Evolutionary conservation across 495 filamentous ascomycete genomes (phyloP).

Genomic region (Lepidopterella palustris): DNA sequence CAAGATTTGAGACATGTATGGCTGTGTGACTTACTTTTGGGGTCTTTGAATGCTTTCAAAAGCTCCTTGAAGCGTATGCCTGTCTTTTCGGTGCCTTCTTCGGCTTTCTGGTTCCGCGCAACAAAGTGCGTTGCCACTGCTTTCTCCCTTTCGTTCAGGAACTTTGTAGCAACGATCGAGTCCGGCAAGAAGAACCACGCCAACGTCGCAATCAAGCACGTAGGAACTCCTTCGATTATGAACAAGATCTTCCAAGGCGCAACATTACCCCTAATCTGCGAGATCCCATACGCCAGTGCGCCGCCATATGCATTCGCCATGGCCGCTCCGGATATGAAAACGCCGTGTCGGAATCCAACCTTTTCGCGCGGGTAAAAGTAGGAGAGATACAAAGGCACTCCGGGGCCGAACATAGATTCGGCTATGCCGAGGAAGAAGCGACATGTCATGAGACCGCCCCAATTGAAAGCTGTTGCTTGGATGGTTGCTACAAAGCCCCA

Average conservation of each 20-base stretch:
- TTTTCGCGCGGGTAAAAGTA: constrained; percentile 23
- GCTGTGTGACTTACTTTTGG: background rate
- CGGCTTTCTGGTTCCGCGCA: constrained; percentile 17
- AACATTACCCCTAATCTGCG: constrained; percentile 25
- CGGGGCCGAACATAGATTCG: constrained; percentile 50
- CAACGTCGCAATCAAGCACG: constrained; percentile 7
- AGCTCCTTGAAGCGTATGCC: background rate
- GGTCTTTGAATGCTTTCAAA: background rate
- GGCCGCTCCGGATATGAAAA: constrained; percentile 22
- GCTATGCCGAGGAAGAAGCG: constrained; percentile 27
- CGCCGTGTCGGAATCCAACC: constrained; percentile 12
- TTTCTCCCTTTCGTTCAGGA: constrained; percentile 29
- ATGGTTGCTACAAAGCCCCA: constrained; percentile 33
- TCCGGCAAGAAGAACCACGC: constrained; percentile 25
- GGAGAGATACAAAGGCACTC: constrained; percentile 37
- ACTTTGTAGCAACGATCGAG: constrained; percentile 21
- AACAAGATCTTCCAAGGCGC: constrained; percentile 14
- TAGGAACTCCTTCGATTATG: constrained; percentile 15
- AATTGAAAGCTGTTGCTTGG: constrained; percentile 25
- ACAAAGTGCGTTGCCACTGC: constrained; percentile 33
- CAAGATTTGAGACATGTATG: background rate
- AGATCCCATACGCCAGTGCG: constrained; percentile 23
- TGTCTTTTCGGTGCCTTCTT: background rate
- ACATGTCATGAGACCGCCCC: constrained; percentile 46
- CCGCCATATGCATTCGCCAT: constrained; percentile 24